Evolutionary conservation across 2,329 filamentous ascomycete genomes (phyloP), one percentile per base, ranked within the genome.

Genomic region (Colletotrichum acutatum): DNA sequence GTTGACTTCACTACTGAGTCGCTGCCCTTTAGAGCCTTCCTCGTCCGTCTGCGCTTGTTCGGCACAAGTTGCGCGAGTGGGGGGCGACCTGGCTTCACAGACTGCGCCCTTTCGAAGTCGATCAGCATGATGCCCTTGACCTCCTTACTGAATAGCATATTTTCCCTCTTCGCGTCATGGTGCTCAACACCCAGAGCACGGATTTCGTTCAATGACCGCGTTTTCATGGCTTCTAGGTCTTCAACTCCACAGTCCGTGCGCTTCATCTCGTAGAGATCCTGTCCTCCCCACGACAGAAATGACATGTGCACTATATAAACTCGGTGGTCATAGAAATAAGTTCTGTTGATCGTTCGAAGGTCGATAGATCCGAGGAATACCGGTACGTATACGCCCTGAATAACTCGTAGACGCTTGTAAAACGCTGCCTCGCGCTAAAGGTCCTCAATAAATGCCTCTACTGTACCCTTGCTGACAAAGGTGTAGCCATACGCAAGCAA

Each of bases 401-500:
- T 57, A 11, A 76, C 61, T 59, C 71, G 22, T 0, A 85, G 77
- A n/a, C 78, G 78, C 14, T 76, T 11, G 71, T 86, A 86, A 0
- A 85, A 77, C 0, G 57, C 60, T 4, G 78, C 79, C 75, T 86
- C 81, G 54, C 84, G 77, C 71, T 81, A 52, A 6, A 85, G 81
- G 70, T 82, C 78, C 5, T 56, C 19, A 37, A 81, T 72, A 24
- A 83, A 83, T 22, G 72, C 78, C 26, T 19, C 30, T 2, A 82
- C 77, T 1, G 80, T 86, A 26, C 81, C 82, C 75, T 88, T 87
- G 62, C 80, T 77, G 32, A 83, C 77, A 58, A 87, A 83, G 2
- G 81, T 85, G 77, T 87, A 87, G 72, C 83, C 80, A 73, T 86
- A 81, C 2, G 72, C 77, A 28, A 82, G 75, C 52, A 87, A 78